Evolutionary conservation across 1,284 basidiomycete species (phyloP), one percentile per base, ranked within the genome.

Genomic region (Fomes fomentarius): DNA sequence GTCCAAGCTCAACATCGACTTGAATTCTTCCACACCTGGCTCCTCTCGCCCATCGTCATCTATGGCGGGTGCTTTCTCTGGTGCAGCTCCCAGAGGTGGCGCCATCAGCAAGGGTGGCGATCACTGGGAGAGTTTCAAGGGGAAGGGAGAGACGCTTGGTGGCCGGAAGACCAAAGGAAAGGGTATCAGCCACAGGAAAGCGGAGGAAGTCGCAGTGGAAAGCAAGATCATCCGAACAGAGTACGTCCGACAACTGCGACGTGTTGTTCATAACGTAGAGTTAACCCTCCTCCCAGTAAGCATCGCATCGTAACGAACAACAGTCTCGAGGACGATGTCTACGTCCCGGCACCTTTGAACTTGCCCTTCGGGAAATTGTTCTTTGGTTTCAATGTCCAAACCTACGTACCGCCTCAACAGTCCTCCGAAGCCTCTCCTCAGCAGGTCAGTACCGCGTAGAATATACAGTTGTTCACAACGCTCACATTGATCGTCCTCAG

Each of bases 1-100:
- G 0, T 92, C 91, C 48, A 98, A 98, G 74, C 83, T 98, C 52
- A 95, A 95, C 70, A 98, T 99, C 58, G 94, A 99, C 68, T 75
- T 95, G 22, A 86, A 87, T 60, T 88, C 86, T 1, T 87, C 89
- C 10, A 91, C 91, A 14, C 89, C 85, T 3, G 89, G 89, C 12
- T 91, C 89, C 1, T 93, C 91, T 24, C 78, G 93, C 17, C 91
- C 94, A 2, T 83, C 81, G 0, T 94, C 92, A 2, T 82, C 89
- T 7, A 72, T 88, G 63, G 80, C 81, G 47, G 89, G 87, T 33
- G 84, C 82, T 12, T 89, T 90, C 61, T 74, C 82, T 2, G 80
- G 81, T 1, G 67, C 80, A 1, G 74, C 67, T 44, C 40, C 79
- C 4, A 78, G 79, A 17, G 67, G 70, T 14, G 74, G 79, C 1